Conservation (phyloP, 176 grass and related monocot species). For the Carex kokanica region DNA sequence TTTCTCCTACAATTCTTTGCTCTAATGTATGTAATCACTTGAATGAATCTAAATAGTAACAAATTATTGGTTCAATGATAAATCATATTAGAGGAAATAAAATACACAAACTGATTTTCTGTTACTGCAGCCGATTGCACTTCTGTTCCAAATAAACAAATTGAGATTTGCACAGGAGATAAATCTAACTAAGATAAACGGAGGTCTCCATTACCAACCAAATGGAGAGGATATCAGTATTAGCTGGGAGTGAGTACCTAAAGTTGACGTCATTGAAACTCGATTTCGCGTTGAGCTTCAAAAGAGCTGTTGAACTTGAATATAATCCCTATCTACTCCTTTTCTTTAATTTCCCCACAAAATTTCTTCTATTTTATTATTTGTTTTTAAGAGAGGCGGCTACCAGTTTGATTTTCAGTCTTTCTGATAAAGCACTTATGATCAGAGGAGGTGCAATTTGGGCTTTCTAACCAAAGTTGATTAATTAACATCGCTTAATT, state of each 20-base stretch:
- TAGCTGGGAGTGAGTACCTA: not conserved
- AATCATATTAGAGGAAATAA: not conserved
- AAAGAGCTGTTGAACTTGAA: not conserved
- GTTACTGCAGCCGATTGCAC: not conserved
- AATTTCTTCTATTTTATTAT: not conserved
- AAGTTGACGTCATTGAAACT: not conserved
- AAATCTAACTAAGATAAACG: not conserved
- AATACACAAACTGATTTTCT: not conserved
- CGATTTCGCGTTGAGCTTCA: conserved; percentile 20
- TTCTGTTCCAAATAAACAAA: not conserved
- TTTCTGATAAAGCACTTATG: not conserved
- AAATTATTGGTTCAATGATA: not conserved
- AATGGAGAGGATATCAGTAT: not conserved
- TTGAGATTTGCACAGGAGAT: not conserved
- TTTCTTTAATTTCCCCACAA: not conserved
- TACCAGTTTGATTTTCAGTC: not conserved
- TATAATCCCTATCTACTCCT: not conserved
- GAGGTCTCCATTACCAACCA: not conserved
- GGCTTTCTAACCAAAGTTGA: not conserved
- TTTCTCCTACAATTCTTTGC: no score
- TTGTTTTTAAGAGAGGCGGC: not conserved
- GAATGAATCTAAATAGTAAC: not conserved
- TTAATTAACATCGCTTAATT: no score
- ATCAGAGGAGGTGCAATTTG: not conserved
- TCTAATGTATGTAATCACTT: no score